These are phyloP conservation scores for Yamadazyma nakazawae DNA, from an alignment of 805 yeast genomes.

Conservation along the genomic window DNA sequence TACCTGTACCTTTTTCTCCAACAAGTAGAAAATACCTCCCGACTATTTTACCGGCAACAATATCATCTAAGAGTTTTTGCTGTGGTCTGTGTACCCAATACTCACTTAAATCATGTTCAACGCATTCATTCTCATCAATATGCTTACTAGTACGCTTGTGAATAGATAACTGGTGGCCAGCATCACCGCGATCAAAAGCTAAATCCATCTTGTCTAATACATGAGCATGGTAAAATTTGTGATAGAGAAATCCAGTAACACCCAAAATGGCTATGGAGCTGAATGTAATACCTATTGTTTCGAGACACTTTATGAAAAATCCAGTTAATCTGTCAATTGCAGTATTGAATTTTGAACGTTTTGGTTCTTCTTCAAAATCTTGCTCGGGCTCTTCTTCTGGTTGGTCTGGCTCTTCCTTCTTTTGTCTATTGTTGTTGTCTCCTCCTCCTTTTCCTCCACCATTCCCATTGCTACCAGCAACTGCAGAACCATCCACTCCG, in stretches of 20 bases:
- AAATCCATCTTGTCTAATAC: conserved; percentile 60
- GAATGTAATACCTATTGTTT: conserved; percentile 69
- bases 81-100: conserved; percentile 71
- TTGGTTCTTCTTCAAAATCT: conserved; percentile 15
- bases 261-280: conserved; percentile 68
- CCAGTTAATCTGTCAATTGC: conserved; percentile 17
- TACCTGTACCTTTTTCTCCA: conserved; percentile 88
- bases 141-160: conserved; percentile 43
- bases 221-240: conserved; percentile 53
- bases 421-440: conserved; percentile 9
- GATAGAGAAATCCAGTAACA: conserved; percentile 69
- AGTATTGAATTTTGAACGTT: conserved; percentile 19
- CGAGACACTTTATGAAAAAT: conserved; percentile 47
- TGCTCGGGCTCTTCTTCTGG: conserved; percentile 13
- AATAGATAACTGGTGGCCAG: conserved; percentile 57
- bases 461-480: conserved; percentile 1
- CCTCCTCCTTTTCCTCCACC: conserved; percentile 12
- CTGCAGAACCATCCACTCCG: not conserved
- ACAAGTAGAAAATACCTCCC: conserved; percentile 72
- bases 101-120: conserved; percentile 17
- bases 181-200: conserved; percentile 68
- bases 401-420: conserved; percentile 10
- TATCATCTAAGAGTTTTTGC: conserved; percentile 60
- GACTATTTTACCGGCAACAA: conserved; percentile 56
- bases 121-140: conserved; percentile 16